phyloP scores from a whole-genome alignment of 441 rosid genomes.

The Manihot esculenta region DNA sequence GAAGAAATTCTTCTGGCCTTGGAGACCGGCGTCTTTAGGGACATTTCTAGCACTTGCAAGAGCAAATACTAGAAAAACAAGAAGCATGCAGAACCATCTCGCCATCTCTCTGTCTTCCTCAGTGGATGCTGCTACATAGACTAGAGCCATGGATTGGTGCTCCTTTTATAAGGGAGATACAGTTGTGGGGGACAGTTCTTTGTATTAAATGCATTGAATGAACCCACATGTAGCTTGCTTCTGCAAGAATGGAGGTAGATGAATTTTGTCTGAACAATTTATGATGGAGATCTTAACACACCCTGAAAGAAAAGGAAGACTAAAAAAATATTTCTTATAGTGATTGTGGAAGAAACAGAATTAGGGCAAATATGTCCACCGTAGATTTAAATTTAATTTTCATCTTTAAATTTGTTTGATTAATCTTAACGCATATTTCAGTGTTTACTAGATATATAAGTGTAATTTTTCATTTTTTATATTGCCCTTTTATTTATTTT shows the following conservation, averaged over 20 bases:
- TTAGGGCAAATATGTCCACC: too few relatives aligned
- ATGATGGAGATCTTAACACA: not conserved
- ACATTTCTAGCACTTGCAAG: conserved; percentile 30
- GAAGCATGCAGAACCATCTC: conserved; percentile 21
- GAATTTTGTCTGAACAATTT: conserved; percentile 3
- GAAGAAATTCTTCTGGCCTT: conserved; percentile 55
- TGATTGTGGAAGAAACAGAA: too few relatives aligned
- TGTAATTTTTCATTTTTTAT: too few relatives aligned
- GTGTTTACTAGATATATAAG: too few relatives aligned
- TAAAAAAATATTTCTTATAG: too few relatives aligned
- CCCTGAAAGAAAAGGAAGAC: too few relatives aligned
- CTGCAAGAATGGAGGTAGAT: conserved; percentile 9
- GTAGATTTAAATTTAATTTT: too few relatives aligned
- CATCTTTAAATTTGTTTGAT: too few relatives aligned
- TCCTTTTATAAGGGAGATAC: conserved; percentile 26
- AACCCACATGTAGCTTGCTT: conserved; percentile 7
- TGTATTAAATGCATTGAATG: conserved; percentile 28
- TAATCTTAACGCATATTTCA: too few relatives aligned
- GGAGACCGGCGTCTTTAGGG: conserved; percentile 35
- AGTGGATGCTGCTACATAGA: too few relatives aligned
- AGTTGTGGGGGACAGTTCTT: conserved; percentile 13
- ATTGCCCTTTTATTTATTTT: too few relatives aligned
- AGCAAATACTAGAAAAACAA: conserved; percentile 29
- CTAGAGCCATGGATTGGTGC: not conserved
- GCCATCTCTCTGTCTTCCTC: conserved; percentile 2